Base-by-base conservation (phyloP, 2,329 filamentous ascomycete species). In the Simplicillium aogashimaense region DNA sequence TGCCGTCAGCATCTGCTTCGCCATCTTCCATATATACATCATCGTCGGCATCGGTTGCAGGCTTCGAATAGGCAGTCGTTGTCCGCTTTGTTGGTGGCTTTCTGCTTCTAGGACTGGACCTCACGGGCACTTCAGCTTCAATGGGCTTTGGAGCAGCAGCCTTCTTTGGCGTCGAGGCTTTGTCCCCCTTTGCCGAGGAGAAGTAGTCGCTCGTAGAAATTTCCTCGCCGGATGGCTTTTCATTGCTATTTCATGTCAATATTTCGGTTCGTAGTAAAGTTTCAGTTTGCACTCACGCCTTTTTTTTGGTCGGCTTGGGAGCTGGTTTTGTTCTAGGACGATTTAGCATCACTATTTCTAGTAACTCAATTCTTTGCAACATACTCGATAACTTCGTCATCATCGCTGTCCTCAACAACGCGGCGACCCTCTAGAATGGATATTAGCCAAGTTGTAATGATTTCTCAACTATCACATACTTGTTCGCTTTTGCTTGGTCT, bases 321-420 rank as follows among this genome's bases (percentile, higher is more conserved):
- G 66, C 53, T 17, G 71, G 57, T 52, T 79, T 83, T 58, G 78
- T 80, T 8, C 68, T 63, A 70, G 73, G 31, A 7, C 34, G 11
- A 8, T 16, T 55, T 43, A 52, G 47, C 37, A 18, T 6, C 11
- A n/a, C 17, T 7, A 14, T 15, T 3, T 29, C 15, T 8, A 3
- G n/a, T 17, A 32, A 9, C 20, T 3, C n/a, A 25, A n/a, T 17
- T 32, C 13, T 18, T 6, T 15, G 14, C 36, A 37, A 55, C 71
- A 47, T 66, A 78, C 74, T 69, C 60, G 43, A 70, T 64, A 29
- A 51, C 51, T 33, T 85, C 82, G 25, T 89, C 86, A 41, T 89
- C 85, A 34, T 85, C 82, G 47, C 86, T 90, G 46, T 94, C 87
- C 45, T 88, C 78, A 36, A 92, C 65, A 29, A 94, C 74, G 53